Base-by-base conservation (phyloP, 495 filamentous ascomycete genomes). In the Lepraria neglecta region DNA sequence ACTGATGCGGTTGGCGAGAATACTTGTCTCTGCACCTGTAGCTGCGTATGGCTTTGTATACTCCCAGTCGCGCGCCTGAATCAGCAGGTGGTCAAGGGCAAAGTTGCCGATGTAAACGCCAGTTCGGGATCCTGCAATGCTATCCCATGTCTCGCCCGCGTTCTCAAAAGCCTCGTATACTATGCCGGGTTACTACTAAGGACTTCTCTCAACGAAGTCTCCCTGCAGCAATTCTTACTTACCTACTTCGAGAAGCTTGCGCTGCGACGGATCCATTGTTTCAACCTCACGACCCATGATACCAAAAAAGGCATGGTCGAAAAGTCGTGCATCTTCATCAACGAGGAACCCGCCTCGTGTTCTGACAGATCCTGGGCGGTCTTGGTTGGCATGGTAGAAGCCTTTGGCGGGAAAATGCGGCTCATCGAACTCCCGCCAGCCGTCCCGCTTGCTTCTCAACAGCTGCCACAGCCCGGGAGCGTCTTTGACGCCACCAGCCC, bases 401-500 rank as follows among this genome's bases (percentile, higher is more conserved):
- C 40, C 56, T 12, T 48, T 27, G 19, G 46, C 27, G 27, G 43
- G 30, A 27, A 45, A 31, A 4, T 27, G 21, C 15, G 35, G 28
- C 19, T 30, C 27, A 6, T 40, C n/a, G 4, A 59, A 44, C n/a
- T 59, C 56, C 75, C 14, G 6, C 38, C 38, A 42, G 38, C 38
- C 38, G 14, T 42, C 38, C 14, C 14, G 6, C 38, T 14, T 42
- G 14, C 14, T 42, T 6, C 38, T 6, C 38, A 42, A 42, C 6
- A 42, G 14, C 6, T 42, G 6, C 80, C 81, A 84, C 54, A 86
- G 80, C 59, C 79, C 75, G 17, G 77, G 78, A 21, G 80, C 73
- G 21, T 73, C 81, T 5, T 74, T 71, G 33, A 82, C 81, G 54
- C 77, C 67, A 14, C 75, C 75, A 9, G 77, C 75, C 11, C 78